Percentiles rank a stretch among this genome's conserved stretches.
phyloP scores from a whole-genome alignment of 2,329 filamentous ascomycete genomes.

The Chalaropsis thielavioides region DNA sequence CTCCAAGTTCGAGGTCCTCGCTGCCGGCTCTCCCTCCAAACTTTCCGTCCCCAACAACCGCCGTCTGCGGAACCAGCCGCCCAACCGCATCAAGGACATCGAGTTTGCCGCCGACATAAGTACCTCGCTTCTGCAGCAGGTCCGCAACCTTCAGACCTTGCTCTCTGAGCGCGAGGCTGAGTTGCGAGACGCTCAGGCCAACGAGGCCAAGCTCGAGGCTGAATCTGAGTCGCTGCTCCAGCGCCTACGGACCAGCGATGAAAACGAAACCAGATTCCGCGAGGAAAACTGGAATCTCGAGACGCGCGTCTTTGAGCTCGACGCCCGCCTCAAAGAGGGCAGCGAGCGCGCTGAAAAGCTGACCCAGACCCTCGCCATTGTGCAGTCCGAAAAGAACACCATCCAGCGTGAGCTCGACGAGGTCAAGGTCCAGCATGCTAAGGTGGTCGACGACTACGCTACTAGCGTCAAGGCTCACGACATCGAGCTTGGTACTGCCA shows the following conservation, averaged over 20 bases:
- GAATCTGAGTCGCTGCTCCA: slow-evolving; percentile 69
- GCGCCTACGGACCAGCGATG: slow-evolving; percentile 67
- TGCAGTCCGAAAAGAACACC: slow-evolving; percentile 59
- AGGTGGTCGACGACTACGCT: slow-evolving; percentile 66
- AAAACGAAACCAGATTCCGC: slow-evolving; percentile 91
- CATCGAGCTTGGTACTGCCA: slow-evolving; percentile 70
- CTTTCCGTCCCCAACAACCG: slow-evolving; percentile 59
- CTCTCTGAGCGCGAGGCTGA: slow-evolving; percentile 80
- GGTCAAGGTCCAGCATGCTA: slow-evolving; percentile 63
- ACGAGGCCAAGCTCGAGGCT: slow-evolving; percentile 66
- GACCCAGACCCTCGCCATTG: slow-evolving; percentile 52
- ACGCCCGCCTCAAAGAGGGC: slow-evolving; percentile 58
- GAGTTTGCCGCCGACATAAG: slow-evolving; percentile 98
- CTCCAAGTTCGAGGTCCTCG: slow-evolving; percentile 69
- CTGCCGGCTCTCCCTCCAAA: slow-evolving; percentile 77
- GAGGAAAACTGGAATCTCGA: slow-evolving; percentile 98
- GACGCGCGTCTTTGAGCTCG: slow-evolving; percentile 74
- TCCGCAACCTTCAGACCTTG: slow-evolving; percentile 74
- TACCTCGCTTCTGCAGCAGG: slow-evolving; percentile 83
- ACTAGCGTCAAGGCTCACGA: slow-evolving; percentile 70
- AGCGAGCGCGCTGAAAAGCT: slow-evolving; percentile 73
- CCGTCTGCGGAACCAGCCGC: slow-evolving; percentile 78
- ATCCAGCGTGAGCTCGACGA: slow-evolving; percentile 84
- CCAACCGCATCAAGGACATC: slow-evolving; percentile 83
- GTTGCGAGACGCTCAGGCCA: slow-evolving; percentile 47